phyloP scores from a whole-genome alignment of 2,329 filamentous ascomycete genomes.

The Nannizziopsis arthrosporioides region DNA sequence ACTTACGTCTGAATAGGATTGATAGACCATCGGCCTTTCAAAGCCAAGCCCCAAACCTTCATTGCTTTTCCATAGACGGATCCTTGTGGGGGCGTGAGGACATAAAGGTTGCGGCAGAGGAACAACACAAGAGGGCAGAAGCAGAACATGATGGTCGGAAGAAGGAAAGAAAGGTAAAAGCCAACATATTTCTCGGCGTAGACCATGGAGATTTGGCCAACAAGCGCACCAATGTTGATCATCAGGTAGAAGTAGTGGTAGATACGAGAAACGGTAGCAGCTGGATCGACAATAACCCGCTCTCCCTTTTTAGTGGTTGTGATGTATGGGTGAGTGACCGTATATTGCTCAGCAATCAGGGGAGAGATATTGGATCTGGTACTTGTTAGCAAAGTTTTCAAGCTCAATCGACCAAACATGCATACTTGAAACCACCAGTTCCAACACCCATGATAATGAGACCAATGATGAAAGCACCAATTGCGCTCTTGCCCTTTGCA shows the following conservation, averaged over 20 bases:
- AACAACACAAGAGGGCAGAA: conserved; percentile 51
- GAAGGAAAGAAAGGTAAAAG: conserved; percentile 60
- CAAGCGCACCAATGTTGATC: conserved; percentile 55
- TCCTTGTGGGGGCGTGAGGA: conserved; percentile 54
- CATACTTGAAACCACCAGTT: conserved; percentile 62
- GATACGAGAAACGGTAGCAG: conserved; percentile 55
- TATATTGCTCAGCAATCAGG: conserved; percentile 59
- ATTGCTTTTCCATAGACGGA: conserved; percentile 59
- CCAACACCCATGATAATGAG: conserved; percentile 61
- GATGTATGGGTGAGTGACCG: conserved; percentile 47
- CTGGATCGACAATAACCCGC: conserved; percentile 59
- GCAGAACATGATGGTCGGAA: conserved; percentile 56
- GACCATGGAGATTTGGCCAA: conserved; percentile 54
- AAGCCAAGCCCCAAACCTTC: conserved; percentile 48
- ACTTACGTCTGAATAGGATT: conserved; percentile 48
- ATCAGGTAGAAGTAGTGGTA: conserved; percentile 61
- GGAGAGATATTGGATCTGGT: conserved; percentile 55
- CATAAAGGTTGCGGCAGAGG: conserved; percentile 51
- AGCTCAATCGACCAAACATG: not conserved
- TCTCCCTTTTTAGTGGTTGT: conserved; percentile 47
- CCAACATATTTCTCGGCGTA: conserved; percentile 66
- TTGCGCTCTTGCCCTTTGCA: conserved; percentile 43
- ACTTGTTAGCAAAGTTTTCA: not conserved
- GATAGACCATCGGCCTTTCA: conserved; percentile 52
- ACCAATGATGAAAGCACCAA: conserved; percentile 53